Base-by-base conservation (phyloP, 1,139 yeast species). In the Meyerozyma carpophila region DNA sequence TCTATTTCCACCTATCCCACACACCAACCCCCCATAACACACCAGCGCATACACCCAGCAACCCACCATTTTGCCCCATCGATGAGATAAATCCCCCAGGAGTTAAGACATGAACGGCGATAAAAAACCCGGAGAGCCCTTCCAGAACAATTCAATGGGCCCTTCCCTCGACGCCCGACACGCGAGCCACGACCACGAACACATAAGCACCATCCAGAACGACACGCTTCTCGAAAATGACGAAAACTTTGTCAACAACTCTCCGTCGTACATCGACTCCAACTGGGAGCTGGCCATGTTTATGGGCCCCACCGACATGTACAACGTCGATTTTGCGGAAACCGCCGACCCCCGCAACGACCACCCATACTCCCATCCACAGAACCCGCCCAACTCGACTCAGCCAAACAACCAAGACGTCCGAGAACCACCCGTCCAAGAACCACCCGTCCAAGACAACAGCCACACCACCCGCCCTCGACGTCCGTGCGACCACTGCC, bases 401-500 rank as follows among this genome's bases (percentile, higher is more conserved):
- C 24, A 21, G 2, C 2, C 8, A 16, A 16, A 27, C 28, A 36
- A 16, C 2, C 2, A 16, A 2, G 18, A 16, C 18, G 18, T 2
- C 18, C 18, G 18, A 16, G 18, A 20, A 18, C 41, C 27, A 20
- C 20, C 41, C 27, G 8, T 36, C 40, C 27, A 46, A 40, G 38
- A 50, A n/a, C 32, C 29, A 20, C 18, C 41, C 27, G 8, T 36
- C 27, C 27, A 46, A 40, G 38, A 50, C 42, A 32, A 50, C 36
- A 14, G 41, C 36, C 24, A 27, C 18, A 28, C 8, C 3, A 9
- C 31, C 9, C 39, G 34, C 6, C 41, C 53, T 2, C 61, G 72
- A 26, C 63, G 77, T 13, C 84, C 86, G 1, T 84, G 91, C 58
- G 88, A 82, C 54, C 86, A 81, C 53, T 84, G 91, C 59, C 68